Evolutionary conservation across 345 rosid genomes (phyloP), one percentile per base, ranked within the genome.

Genomic region (Murraya koenigii): DNA sequence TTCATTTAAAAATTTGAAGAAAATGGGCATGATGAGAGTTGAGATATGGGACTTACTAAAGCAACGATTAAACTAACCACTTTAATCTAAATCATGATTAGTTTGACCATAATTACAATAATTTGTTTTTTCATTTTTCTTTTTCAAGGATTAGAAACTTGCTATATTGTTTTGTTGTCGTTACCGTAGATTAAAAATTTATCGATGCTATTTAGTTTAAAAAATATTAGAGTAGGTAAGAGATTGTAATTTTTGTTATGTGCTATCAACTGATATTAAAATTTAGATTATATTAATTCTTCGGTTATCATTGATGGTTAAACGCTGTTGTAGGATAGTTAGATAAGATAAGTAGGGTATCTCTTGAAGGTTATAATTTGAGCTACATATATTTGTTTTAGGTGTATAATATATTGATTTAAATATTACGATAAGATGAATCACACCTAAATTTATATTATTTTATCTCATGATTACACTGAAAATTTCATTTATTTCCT

Each of bases 41-140:
- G 56, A 17, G 56, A 60, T 35, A 70, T 62, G 49, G 67, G 76
- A 61, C 75, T 71, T 52, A 35, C 9, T 69, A 68, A 78, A 77
- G 73, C 52, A 66, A 76, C 5, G 47, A 71, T 80, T 77, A 77
- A 77, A 15, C n/a, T 71, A 80, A 77, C 75, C 35, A 69, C 69
- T 77, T 64, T 80, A 67, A 71, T 67, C 58, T 7, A 76, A 59
- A 17, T 59, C 67, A 82, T 83, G 52, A 82, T 82, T 80, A 73
- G 79, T 82, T 80, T 85, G 74, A 85, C 82, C 67, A 63, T 74
- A 9, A 63, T 81, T 70, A 22, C 11, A 4, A 22, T 1, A 11
- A 25, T 6, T n/a, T n/a, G n/a, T n/a, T 25, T 23, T 68, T 56
- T 19, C 6, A 62, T 23, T n/a, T 35, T 25, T 23, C 39, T 2